Base-by-base conservation (phyloP, 345 rosid genomes). In the Populus euphratica region DNA sequence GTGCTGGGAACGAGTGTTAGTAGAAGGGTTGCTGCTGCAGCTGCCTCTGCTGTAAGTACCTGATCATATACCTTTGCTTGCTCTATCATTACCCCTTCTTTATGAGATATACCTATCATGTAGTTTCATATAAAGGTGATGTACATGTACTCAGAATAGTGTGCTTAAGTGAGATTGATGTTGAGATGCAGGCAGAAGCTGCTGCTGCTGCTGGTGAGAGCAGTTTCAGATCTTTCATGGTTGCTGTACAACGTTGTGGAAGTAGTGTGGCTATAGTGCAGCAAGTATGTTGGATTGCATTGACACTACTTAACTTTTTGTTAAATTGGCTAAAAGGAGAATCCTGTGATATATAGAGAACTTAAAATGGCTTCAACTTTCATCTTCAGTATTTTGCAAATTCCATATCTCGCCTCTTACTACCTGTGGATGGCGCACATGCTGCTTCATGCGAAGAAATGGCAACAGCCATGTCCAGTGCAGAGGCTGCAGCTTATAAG, bases 201-300 rank as follows among this genome's bases (percentile, higher is more conserved):
- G 99, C 98, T 69, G 97, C 82, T 41, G 82, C 97, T 61, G 99
- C 99, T 77, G 98, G 99, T 76, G 99, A 96, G 89, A 96, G 91
- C 90, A 92, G 99, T 87, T 96, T 96, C 87, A 92, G 91, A 88
- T 87, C 97, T 74, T 96, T 96, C 90, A 94, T 96, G 99, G 98
- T 96, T 86, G 94, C 97, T 49, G 93, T 96, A 73, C 99, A 96
- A 75, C 98, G 97, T 78, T 90, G 97, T 81, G 98, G 97, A 76
- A 90, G 97, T 79, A 96, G 98, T 82, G 99, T 96, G 83, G 99
- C 97, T 64, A 90, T 96, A 80, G 95, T 94, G 79, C 98, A 94
- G 88, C 84, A 81, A 50, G 84, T 81, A 73, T 68, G 84, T 70
- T 68, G 64, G 54, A 18, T 44, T 68, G 70, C 70, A 52, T 5